A percentile compares a stretch with the other conserved stretches of the same genome.
Conservation (phyloP, 495 filamentous ascomycete genomes). For the Usnea hakonensis region DNA sequence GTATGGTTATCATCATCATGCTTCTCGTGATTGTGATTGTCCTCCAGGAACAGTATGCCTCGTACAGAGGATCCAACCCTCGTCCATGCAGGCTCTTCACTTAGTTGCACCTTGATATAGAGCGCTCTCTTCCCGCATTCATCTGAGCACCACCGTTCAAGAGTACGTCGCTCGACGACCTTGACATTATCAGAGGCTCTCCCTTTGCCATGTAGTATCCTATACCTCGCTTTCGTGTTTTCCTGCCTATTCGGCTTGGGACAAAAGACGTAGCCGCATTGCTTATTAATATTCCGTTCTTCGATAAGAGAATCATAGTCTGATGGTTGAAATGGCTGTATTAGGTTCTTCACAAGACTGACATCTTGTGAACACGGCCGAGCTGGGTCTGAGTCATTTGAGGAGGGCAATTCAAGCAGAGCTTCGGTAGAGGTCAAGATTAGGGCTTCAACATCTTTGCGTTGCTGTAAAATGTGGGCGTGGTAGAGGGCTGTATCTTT, state of each 20-base stretch:
- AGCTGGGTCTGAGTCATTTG: constrained; percentile 45
- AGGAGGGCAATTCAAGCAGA: constrained; percentile 54
- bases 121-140: constrained; percentile 69
- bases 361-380: constrained; percentile 52
- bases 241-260: constrained; percentile 44
- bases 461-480: constrained; percentile 68
- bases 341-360: constrained; percentile 44
- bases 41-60: constrained; percentile 50
- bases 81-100: constrained; percentile 68
- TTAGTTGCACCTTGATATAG: constrained; percentile 80
- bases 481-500: constrained; percentile 65
- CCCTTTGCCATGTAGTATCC: constrained; percentile 44
- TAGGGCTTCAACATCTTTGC: constrained; percentile 61
- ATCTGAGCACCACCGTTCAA: constrained; percentile 85
- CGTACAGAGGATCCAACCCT: constrained; percentile 43
- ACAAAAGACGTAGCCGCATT: constrained; percentile 82
- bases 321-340: constrained; percentile 66
- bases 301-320: constrained; percentile 83
- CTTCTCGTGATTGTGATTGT: constrained; percentile 30
- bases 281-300: constrained; percentile 71
- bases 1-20: constrained; percentile 9
- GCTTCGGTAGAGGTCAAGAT: constrained; percentile 63
- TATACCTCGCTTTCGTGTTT: constrained; percentile 37
- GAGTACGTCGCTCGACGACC: constrained; percentile 53
- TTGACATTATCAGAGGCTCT: constrained; percentile 48